phyloP scores from a whole-genome alignment of 176 grass and related monocot species.

The Musa troglodytarum region DNA sequence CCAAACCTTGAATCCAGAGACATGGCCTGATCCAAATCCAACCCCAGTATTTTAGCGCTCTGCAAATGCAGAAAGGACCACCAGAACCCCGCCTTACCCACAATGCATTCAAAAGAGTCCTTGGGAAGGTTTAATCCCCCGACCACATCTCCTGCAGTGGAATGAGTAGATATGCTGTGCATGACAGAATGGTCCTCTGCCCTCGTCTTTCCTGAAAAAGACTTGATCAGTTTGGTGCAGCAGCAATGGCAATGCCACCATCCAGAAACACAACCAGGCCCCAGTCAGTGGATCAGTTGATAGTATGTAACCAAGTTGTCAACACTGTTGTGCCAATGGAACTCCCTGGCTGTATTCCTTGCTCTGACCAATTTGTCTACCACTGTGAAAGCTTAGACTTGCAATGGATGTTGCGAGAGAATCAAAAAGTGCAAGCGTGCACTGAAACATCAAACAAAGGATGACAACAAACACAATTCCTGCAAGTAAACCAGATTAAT shows the following conservation, averaged over 20 bases:
- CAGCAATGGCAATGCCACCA: background rate
- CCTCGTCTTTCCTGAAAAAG: background rate
- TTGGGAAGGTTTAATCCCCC: background rate
- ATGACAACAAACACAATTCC: no score
- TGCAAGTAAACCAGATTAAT: no score
- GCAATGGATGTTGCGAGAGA: no score
- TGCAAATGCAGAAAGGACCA: background rate
- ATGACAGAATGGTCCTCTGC: background rate
- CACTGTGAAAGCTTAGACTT: no score
- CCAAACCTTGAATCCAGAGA: background rate
- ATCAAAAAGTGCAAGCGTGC: background rate
- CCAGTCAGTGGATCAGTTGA: background rate
- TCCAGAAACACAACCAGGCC: background rate
- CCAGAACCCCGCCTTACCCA: no score
- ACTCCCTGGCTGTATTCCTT: background rate
- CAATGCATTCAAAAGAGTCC: background rate
- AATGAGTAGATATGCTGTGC: background rate
- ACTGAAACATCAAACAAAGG: background rate
- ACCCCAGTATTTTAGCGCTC: background rate
- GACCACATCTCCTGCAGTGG: background rate
- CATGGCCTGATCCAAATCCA: background rate
- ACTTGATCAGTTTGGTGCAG: background rate
- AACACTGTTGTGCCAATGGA: background rate
- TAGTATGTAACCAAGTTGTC: background rate
- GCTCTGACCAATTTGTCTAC: background rate